Evolutionary conservation across 2,329 filamentous ascomycete species (phyloP).

Genomic region (Fusarium clavum): DNA sequence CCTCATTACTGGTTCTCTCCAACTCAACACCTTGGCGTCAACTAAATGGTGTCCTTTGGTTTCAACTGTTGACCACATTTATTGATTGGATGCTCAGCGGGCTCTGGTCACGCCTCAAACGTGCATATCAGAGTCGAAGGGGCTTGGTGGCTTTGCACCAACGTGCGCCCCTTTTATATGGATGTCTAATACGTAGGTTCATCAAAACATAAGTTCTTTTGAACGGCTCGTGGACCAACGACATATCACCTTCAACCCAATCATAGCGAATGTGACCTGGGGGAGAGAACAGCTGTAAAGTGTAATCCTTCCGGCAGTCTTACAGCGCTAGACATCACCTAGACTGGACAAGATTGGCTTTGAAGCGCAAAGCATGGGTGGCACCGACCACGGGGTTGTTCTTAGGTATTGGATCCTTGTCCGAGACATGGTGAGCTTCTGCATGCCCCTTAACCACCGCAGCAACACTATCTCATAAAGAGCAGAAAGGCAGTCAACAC

Average conservation of each 20-base stretch:
- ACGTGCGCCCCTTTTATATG: conserved; percentile 22
- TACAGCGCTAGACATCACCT: conserved; percentile 32
- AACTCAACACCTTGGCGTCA: conserved; percentile 6
- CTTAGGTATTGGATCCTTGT: conserved; percentile 38
- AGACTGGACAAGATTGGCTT: conserved; percentile 21
- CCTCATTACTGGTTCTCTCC: conserved; percentile 2
- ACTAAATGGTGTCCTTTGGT: conserved; percentile 13
- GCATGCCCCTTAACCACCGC: conserved; percentile 48
- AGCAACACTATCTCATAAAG: conserved; percentile 36
- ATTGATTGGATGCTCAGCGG: not conserved
- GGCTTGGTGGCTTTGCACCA: conserved; percentile 3
- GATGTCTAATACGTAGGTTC: not conserved
- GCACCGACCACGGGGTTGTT: conserved; percentile 46
- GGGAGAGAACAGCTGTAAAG: conserved; percentile 10
- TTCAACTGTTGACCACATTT: conserved; percentile 7
- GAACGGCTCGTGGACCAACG: conserved; percentile 6
- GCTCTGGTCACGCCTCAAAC: conserved; percentile 20
- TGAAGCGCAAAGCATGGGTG: conserved; percentile 39
- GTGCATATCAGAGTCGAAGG: conserved; percentile 23
- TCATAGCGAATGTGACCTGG: conserved; percentile 1
- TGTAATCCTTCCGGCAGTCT: conserved; percentile 39
- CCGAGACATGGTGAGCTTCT: conserved; percentile 43
- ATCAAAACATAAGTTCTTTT: not conserved
- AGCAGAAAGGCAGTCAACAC: conserved; percentile 24
- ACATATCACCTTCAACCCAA: not conserved